Percentiles rank a stretch among this genome's conserved stretches.
Conservation (phyloP, 768 basidiomycete species). For the Termitomyces sp. region DNA sequence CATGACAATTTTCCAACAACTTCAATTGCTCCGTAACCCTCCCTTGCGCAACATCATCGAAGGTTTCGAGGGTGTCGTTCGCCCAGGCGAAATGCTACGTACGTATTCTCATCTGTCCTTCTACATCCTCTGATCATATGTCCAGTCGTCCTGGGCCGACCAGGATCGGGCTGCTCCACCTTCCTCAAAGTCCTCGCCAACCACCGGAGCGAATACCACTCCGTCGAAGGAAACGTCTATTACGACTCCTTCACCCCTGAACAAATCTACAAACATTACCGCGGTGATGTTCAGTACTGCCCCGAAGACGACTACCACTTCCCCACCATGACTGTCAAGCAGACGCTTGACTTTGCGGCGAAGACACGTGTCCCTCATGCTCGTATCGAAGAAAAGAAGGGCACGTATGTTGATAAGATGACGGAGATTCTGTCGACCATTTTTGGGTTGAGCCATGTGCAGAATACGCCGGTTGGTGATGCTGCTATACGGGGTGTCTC, state of each 20-base stretch:
- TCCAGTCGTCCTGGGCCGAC: conserved; percentile 79
- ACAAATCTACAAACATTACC: conserved; percentile 60
- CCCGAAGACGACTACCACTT: conserved; percentile 88
- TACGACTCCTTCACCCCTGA: conserved; percentile 75
- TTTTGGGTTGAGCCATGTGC: conserved; percentile 71
- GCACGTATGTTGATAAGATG: conserved; percentile 38
- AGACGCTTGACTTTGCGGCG: conserved; percentile 71
- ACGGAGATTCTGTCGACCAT: conserved; percentile 59
- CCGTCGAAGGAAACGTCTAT: conserved; percentile 62
- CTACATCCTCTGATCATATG: neutral
- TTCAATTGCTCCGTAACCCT: conserved; percentile 53
- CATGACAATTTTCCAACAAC: conserved; percentile 31
- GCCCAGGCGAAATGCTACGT: conserved; percentile 78
- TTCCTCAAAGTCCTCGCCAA: conserved; percentile 82
- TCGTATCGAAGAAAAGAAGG: conserved; percentile 42
- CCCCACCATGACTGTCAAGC: conserved; percentile 75
- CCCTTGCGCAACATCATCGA: conserved; percentile 59
- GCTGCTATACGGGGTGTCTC: conserved; percentile 68
- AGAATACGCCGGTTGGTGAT: conserved; percentile 72
- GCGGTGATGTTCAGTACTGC: conserved; percentile 78
- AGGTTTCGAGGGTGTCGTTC: conserved; percentile 60
- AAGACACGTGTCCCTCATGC: conserved; percentile 62
- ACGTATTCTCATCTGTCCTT: conserved; percentile 25
- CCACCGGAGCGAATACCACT: conserved; percentile 62
- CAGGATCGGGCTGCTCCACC: conserved; percentile 82